These are phyloP conservation scores for Globisporangium middletonii DNA, from an alignment of 352 stramenopile species.

Conservation along the genomic window DNA sequence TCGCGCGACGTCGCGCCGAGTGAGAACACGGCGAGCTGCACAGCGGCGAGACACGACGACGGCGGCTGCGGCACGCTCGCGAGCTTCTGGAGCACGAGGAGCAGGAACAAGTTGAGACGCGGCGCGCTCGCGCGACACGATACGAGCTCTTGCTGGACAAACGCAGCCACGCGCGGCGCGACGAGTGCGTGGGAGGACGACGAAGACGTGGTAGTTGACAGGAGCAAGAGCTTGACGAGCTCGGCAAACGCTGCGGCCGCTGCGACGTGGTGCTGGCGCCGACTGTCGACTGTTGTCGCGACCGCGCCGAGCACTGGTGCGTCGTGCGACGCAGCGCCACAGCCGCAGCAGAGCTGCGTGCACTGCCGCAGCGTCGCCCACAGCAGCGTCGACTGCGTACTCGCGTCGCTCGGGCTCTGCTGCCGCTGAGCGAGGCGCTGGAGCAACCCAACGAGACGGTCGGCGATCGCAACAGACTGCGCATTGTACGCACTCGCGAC, in stretches of 20 bases:
- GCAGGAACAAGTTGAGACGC: slow-evolving; percentile 46
- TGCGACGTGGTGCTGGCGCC: slow-evolving; percentile 13
- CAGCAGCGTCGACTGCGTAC: slow-evolving; percentile 17
- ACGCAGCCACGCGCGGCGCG: slow-evolving; percentile 24
- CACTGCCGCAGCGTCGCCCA: slow-evolving; percentile 56
- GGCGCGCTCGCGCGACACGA: slow-evolving; percentile 29
- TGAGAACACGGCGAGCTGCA: slow-evolving; percentile 39
- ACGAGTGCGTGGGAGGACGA: not conserved
- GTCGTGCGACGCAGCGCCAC: slow-evolving; percentile 1
- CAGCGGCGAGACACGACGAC: slow-evolving; percentile 13
- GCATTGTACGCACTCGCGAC: slow-evolving; percentile 33
- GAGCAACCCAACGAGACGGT: slow-evolving; percentile 22
- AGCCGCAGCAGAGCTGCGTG: slow-evolving; percentile 52
- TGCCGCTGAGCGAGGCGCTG: slow-evolving; percentile 21
- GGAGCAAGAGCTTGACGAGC: slow-evolving; percentile 32
- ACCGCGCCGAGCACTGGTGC: not conserved
- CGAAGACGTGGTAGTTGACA: slow-evolving; percentile 14
- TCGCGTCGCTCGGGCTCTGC: slow-evolving; percentile 1
- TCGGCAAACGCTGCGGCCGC: slow-evolving; percentile 36
- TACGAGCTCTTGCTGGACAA: slow-evolving; percentile 40
- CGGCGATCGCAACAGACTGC: slow-evolving; percentile 11
- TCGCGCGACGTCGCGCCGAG: slow-evolving; percentile 23
- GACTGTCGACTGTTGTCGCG: no score
- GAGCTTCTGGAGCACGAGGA: slow-evolving; percentile 48
- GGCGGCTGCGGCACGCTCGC: slow-evolving; percentile 4